A percentile compares a stretch with the other conserved stretches of the same genome.
These are phyloP conservation scores for Draba incana DNA, from an alignment of 345 rosid genomes.

Conservation along the genomic window DNA sequence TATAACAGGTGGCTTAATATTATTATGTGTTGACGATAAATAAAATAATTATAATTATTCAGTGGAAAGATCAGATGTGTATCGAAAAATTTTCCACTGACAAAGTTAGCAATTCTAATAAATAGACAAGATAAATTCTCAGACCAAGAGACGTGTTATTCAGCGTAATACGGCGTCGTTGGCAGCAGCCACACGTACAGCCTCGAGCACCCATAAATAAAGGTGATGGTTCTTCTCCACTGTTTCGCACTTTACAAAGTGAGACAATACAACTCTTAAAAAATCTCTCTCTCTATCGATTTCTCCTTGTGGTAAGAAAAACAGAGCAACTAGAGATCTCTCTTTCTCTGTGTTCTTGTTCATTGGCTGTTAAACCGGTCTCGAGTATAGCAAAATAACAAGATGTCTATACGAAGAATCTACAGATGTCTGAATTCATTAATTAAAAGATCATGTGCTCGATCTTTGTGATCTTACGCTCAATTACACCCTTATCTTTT, in stretches of 20 bases:
- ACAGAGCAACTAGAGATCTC: slow-evolving; percentile 17
- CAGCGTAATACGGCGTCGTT: background rate
- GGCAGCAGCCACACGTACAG: slow-evolving; percentile 14
- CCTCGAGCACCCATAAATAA: slow-evolving; percentile 33
- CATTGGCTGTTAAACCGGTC: slow-evolving; percentile 3
- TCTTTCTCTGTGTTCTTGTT: slow-evolving; percentile 14
- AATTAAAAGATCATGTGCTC: slow-evolving; percentile 46
- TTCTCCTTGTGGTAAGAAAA: slow-evolving; percentile 22
- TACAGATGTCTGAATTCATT: slow-evolving; percentile 39
- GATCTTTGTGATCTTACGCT: slow-evolving; percentile 29
- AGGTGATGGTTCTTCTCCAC: slow-evolving; percentile 27
- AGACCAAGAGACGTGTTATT: slow-evolving; percentile 9
- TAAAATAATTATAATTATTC: background rate
- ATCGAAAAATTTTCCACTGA: slow-evolving; percentile 23
- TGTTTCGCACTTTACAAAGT: slow-evolving; percentile 34
- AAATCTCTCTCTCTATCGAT: slow-evolving; percentile 1
- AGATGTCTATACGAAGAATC: slow-evolving; percentile 40
- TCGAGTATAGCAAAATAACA: slow-evolving; percentile 20
- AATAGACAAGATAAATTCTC: background rate
- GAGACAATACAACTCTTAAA: background rate
- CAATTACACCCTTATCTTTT: slow-evolving; percentile 31
- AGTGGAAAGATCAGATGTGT: slow-evolving; percentile 18
- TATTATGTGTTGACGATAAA: background rate
- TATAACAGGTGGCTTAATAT: background rate
- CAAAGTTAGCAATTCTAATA: slow-evolving; percentile 15